Evolutionary conservation across 2,329 filamentous ascomycete species (phyloP).

Genomic region (Pseudocercospora fuligena): DNA sequence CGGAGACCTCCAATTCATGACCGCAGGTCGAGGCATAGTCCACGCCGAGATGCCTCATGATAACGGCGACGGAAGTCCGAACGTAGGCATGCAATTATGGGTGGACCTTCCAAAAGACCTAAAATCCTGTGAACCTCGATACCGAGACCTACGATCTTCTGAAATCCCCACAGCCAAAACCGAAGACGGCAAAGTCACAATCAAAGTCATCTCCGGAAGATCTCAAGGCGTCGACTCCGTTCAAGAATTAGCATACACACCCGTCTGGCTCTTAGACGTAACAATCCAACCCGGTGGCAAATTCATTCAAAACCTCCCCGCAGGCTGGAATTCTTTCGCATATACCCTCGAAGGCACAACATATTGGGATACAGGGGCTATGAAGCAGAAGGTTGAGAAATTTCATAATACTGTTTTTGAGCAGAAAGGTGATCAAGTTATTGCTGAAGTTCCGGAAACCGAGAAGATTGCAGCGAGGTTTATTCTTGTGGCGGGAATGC

Average conservation of each 20-base stretch:
- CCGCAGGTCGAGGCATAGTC: slow-evolving; percentile 86
- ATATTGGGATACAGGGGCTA: slow-evolving; percentile 62
- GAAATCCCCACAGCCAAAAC: slow-evolving; percentile 79
- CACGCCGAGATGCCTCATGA: slow-evolving; percentile 82
- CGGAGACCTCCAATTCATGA: slow-evolving; percentile 98
- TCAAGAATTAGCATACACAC: slow-evolving; percentile 91
- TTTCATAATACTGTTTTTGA: slow-evolving; percentile 93
- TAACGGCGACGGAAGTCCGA: slow-evolving; percentile 74
- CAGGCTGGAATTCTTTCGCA: slow-evolving; percentile 86
- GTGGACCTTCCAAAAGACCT: slow-evolving; percentile 83
- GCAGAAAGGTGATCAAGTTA: slow-evolving; percentile 74
- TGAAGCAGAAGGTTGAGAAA: slow-evolving; percentile 61
- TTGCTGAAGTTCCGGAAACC: slow-evolving; percentile 69
- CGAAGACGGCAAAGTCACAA: slow-evolving; percentile 73
- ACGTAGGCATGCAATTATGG: slow-evolving; percentile 92
- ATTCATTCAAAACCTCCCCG: slow-evolving; percentile 74
- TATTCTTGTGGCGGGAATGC: slow-evolving; percentile 77
- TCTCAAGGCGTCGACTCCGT: slow-evolving; percentile 84
- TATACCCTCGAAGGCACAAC: slow-evolving; percentile 80
- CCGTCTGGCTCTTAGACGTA: slow-evolving; percentile 93
- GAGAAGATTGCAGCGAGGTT: slow-evolving; percentile 65
- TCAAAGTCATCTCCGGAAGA: slow-evolving; percentile 91
- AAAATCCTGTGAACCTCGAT: slow-evolving; percentile 88
- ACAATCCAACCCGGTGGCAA: slow-evolving; percentile 78
- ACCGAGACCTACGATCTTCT: slow-evolving; percentile 77